Evolutionary conservation across 441 rosid genomes (phyloP).

Genomic region (Aleurites moluccanus): DNA sequence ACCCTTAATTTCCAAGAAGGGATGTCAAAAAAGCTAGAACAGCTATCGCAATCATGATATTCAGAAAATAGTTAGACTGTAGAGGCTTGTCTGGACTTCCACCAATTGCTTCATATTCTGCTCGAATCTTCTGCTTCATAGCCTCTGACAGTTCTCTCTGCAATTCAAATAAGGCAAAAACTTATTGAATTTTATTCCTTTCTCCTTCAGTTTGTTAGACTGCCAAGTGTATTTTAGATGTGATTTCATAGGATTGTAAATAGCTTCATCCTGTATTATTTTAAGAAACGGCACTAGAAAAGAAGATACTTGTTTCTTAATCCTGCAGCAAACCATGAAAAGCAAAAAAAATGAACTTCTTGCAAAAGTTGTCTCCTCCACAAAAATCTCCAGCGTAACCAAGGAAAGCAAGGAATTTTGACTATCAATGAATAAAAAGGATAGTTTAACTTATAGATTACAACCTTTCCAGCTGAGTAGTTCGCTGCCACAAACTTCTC

Average conservation of each 20-base stretch:
- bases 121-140: slow-evolving; percentile 88
- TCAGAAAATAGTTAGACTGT: slow-evolving; percentile 73
- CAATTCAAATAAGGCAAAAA: slow-evolving; percentile 46
- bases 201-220: slow-evolving; percentile 38
- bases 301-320: slow-evolving; percentile 42
- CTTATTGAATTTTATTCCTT: slow-evolving; percentile 47
- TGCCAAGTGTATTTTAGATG: slow-evolving; percentile 35
- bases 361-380: slow-evolving; percentile 16
- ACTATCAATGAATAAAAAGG: slow-evolving; percentile 7
- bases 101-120: slow-evolving; percentile 74
- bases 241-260: slow-evolving; percentile 37
- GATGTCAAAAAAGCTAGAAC: slow-evolving; percentile 64
- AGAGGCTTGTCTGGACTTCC: slow-evolving; percentile 85
- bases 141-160: slow-evolving; percentile 77
- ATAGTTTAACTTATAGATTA: slow-evolving; percentile 8
- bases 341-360: slow-evolving; percentile 39
- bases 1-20: slow-evolving; percentile 51
- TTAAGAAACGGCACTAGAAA: slow-evolving; percentile 45
- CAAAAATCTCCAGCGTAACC: slow-evolving; percentile 15
- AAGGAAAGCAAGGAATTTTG: slow-evolving; percentile 15
- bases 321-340: slow-evolving; percentile 58
- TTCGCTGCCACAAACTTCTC: slow-evolving; percentile 88
- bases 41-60: slow-evolving; percentile 64
- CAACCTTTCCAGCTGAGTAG: slow-evolving; percentile 80
- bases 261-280: slow-evolving; percentile 49